phyloP scores from a whole-genome alignment of 169 alveolate species.

The Blepharisma undulans region DNA sequence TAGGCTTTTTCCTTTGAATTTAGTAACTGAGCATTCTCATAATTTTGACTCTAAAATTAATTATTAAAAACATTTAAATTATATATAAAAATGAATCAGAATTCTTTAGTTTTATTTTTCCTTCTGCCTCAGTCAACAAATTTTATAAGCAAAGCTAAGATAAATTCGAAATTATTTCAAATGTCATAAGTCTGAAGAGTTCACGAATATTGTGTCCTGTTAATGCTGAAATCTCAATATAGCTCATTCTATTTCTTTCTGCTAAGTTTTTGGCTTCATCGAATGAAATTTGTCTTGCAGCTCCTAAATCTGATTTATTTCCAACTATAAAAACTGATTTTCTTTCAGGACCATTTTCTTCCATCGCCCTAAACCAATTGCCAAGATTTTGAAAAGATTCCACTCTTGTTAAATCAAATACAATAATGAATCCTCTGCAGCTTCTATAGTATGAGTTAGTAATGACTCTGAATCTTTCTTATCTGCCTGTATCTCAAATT shows the following conservation, averaged over 20 bases:
- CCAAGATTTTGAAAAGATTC: constrained; percentile 65
- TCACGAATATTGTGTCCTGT: constrained; percentile 96
- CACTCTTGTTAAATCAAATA: constrained; percentile 81
- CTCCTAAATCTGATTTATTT: constrained; percentile 68
- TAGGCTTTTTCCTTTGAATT: too few relatives aligned
- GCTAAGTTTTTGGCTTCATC: constrained; percentile 90
- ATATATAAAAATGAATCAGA: too few relatives aligned
- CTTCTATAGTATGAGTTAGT: constrained; percentile 74
- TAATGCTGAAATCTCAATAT: constrained; percentile 96
- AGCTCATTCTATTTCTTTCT: constrained; percentile 89
- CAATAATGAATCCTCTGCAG: constrained; percentile 83
- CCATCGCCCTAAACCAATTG: constrained; percentile 79
- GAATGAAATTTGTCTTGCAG: constrained; percentile 37
- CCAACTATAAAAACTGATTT: constrained; percentile 65
- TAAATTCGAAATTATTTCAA: too few relatives aligned
- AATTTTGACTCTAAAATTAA: too few relatives aligned
- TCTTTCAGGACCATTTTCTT: constrained; percentile 64
- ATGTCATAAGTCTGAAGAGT: constrained; percentile 80
- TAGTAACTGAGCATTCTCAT: too few relatives aligned
- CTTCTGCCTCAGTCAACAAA: too few relatives aligned
- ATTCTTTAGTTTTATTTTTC: too few relatives aligned
- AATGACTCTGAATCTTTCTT: constrained; percentile 70
- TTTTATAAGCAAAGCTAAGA: too few relatives aligned
- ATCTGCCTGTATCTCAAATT: constrained; percentile 84
- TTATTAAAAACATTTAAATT: too few relatives aligned